Evolutionary conservation across 345 rosid genomes (phyloP).

Genomic region (Litchi chinensis): DNA sequence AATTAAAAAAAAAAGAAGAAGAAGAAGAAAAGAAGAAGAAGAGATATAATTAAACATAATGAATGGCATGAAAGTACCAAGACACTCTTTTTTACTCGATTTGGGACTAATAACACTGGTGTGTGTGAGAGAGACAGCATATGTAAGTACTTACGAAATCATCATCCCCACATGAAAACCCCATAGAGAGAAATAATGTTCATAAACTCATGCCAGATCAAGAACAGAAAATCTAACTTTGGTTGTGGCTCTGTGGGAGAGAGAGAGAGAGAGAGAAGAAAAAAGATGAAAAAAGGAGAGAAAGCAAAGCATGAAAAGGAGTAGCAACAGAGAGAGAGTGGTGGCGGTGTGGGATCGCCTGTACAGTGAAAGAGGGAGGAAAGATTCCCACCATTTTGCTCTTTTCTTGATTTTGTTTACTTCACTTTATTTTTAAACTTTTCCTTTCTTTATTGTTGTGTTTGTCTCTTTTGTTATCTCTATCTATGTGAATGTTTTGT

Average conservation of each 20-base stretch:
- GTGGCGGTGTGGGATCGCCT: slow-evolving; percentile 43
- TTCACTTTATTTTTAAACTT: slow-evolving; percentile 17
- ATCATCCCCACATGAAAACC: slow-evolving; percentile 39
- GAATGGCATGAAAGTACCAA: background rate
- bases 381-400: slow-evolving; percentile 31
- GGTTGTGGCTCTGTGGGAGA: slow-evolving; percentile 13
- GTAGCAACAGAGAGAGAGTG: slow-evolving; percentile 20
- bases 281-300: slow-evolving; percentile 18
- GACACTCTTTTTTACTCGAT: slow-evolving; percentile 1
- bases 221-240: slow-evolving; percentile 35
- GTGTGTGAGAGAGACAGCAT: slow-evolving; percentile 1
- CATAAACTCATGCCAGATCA: slow-evolving; percentile 24
- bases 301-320: slow-evolving; percentile 45
- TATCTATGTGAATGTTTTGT: background rate
- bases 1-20: background rate
- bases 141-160: slow-evolving; percentile 32
- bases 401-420: slow-evolving; percentile 21
- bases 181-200: slow-evolving; percentile 32
- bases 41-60: background rate
- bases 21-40: background rate
- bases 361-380: slow-evolving; percentile 36
- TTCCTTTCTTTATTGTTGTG: slow-evolving; percentile 24
- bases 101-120: background rate
- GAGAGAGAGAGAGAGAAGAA: slow-evolving; percentile 16
- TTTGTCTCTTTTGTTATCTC: slow-evolving; percentile 14